These are phyloP conservation scores for Pterocarpus macrocarpus DNA, from an alignment of 306 rosid genomes.

Conservation along the genomic window DNA sequence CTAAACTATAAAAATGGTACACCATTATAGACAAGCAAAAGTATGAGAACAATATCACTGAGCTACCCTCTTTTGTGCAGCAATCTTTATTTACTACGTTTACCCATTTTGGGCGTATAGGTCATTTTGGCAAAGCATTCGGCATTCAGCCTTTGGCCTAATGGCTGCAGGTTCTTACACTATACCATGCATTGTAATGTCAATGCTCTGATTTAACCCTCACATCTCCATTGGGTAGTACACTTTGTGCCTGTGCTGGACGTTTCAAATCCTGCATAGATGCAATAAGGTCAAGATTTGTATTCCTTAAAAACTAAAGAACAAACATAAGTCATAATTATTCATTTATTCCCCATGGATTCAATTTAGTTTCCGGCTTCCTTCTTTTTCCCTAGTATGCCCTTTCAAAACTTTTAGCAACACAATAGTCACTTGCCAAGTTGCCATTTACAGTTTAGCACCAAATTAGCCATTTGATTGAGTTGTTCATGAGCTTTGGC, in stretches of 20 bases:
- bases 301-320: background rate
- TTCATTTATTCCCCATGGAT: background rate
- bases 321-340: background rate
- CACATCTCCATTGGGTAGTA: constrained; percentile 82
- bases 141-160: background rate
- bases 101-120: background rate
- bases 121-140: background rate
- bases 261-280: constrained; percentile 80
- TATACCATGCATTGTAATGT: background rate
- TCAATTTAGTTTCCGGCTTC: background rate
- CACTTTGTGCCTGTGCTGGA: constrained; percentile 77
- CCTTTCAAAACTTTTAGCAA: background rate
- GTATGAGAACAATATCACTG: constrained; percentile 24
- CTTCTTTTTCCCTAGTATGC: background rate
- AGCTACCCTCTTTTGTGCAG: background rate
- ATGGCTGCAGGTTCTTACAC: background rate
- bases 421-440: background rate
- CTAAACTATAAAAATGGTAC: constrained; percentile 18
- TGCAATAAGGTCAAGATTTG: constrained; percentile 34
- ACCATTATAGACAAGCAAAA: constrained; percentile 13
- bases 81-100: background rate
- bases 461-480: background rate
- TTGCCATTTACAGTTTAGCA: background rate
- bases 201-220: constrained; percentile 78
- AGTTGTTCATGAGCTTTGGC: background rate